Conservation (phyloP, 176 grass and related monocot genomes). For the Bolboschoenus planiculmis region DNA sequence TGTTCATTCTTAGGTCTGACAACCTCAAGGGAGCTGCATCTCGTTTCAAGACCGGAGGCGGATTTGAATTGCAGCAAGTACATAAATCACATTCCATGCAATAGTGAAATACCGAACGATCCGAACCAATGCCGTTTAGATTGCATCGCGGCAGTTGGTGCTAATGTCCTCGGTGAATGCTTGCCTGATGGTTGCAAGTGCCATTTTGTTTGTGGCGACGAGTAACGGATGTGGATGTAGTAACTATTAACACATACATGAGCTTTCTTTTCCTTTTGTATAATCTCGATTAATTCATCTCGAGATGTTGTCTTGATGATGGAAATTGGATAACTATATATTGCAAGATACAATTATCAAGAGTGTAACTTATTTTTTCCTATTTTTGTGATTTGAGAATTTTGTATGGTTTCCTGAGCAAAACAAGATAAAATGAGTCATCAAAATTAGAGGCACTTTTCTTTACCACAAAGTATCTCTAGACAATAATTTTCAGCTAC, state of each 20-base stretch:
- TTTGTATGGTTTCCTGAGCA: not conserved
- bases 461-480: too few species aligned
- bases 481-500: too few species aligned
- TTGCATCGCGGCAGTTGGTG: not conserved
- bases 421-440: not conserved
- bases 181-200: not conserved
- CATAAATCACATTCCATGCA: slow-evolving; percentile 5
- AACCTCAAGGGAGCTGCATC: slow-evolving; percentile 10
- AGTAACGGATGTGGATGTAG: not conserved
- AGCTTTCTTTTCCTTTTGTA: not conserved
- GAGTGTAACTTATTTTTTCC: not conserved
- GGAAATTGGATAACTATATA: not conserved
- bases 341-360: not conserved
- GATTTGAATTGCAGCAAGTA: not conserved
- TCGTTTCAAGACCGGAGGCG: not conserved
- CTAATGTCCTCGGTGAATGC: not conserved
- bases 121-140: not conserved
- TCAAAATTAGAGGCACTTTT: too few species aligned
- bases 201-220: not conserved
- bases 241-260: not conserved
- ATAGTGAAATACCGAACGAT: not conserved
- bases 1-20: not conserved
- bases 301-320: not conserved
- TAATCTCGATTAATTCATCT: not conserved
- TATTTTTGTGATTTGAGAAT: not conserved